Percentiles rank a stretch among this genome's conserved stretches.
Evolutionary conservation across 2,329 filamentous ascomycete species (phyloP).

Genomic region (Septoria petroselini): DNA sequence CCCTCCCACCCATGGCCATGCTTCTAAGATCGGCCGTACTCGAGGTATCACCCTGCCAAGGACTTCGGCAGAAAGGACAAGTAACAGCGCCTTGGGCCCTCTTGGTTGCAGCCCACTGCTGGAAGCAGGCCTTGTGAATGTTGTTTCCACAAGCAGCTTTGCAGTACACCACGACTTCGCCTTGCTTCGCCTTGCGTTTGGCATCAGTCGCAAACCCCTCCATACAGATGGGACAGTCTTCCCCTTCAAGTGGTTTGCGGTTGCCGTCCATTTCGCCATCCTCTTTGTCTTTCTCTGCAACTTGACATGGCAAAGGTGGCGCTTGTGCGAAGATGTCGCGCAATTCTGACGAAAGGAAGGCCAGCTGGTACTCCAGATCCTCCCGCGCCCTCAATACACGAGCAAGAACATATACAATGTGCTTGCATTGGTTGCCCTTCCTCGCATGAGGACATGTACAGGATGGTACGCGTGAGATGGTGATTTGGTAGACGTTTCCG

Average conservation of each 20-base stretch:
- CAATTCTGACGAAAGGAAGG: conserved; percentile 58
- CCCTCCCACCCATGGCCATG: conserved; percentile 25
- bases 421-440: conserved; percentile 58
- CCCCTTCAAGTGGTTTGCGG: conserved; percentile 59
- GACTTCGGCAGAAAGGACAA: conserved; percentile 36
- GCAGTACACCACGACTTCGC: conserved; percentile 56
- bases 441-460: conserved; percentile 34
- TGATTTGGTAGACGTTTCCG: conserved; percentile 60
- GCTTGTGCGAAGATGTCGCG: conserved; percentile 56
- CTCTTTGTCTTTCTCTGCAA: conserved; percentile 33
- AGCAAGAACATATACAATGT: conserved; percentile 60
- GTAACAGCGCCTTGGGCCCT: conserved; percentile 26
- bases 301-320: conserved; percentile 48
- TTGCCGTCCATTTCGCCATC: conserved; percentile 46
- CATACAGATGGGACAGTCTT: conserved; percentile 59
- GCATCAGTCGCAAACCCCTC: conserved; percentile 27
- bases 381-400: conserved; percentile 57
- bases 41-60: conserved; percentile 28
- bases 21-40: conserved; percentile 24
- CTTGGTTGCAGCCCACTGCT: conserved; percentile 48
- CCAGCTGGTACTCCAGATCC: conserved; percentile 59
- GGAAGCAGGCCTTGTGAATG: conserved; percentile 57
- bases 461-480: conserved; percentile 50
- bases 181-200: conserved; percentile 8
- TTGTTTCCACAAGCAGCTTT: conserved; percentile 62